Evolutionary conservation across 2,329 filamentous ascomycete species (phyloP), one percentile per base, ranked within the genome.

Genomic region (Aspergillus nomiae): DNA sequence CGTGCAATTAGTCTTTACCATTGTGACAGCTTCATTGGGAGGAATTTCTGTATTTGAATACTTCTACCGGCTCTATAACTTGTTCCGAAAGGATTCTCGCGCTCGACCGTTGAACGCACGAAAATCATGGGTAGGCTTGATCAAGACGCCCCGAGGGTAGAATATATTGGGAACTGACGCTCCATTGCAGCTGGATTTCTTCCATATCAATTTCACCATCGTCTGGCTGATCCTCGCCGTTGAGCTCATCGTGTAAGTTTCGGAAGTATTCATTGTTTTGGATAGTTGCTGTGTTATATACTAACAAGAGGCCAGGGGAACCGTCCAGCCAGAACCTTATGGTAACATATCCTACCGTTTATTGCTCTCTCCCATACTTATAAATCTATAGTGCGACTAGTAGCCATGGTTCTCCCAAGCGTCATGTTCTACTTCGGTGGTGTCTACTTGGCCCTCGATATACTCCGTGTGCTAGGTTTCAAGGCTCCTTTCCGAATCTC

Each of bases 401-500:
- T 81, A 36, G 78, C 78, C 50, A 81, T 81, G 78, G 74, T 80
- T 46, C 74, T 81, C 26, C 78, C 79, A 9, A 78, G 76, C 26
- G 79, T 81, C 43, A 81, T 81, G 78, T 80, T 80, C 66, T 80
- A 81, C 65, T 81, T 81, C 61, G 79, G 79, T 53, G 68, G 69
- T 53, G 77, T 80, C 45, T 77, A 80, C 67, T 72, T 80, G 16
- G 68, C 75, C 32, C 77, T 81, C 58, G 77, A 80, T 59, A 69
- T 81, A 30, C 76, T 80, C n/a, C 78, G 77, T 51, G 74, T 76
- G 46, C 67, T 69, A 60, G 78, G 80, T n/a, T 75, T 71, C 65
- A 79, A 78, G 69, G 84, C 87, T 0, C 87, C 86, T 0, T 89
- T 87, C 70, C 84, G 86, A 53, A 86, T 90, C 65, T 89, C 86